These are phyloP conservation scores for Solanum medicagineum DNA, from an alignment of 257 asterid species.

Conservation along the genomic window DNA sequence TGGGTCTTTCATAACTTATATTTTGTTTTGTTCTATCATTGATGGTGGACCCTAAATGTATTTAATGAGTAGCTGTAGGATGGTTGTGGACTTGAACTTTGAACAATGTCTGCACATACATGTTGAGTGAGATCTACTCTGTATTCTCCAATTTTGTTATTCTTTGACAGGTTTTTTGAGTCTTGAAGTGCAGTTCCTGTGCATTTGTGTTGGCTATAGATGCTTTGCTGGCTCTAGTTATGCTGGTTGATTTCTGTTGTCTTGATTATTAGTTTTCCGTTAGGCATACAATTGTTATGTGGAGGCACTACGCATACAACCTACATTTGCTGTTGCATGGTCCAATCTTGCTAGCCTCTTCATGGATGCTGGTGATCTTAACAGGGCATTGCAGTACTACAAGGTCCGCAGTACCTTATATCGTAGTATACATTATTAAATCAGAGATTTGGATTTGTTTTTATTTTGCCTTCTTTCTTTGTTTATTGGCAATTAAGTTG, in stretches of 20 bases:
- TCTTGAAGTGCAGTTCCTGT: background rate
- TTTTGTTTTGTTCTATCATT: background rate
- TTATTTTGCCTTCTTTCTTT: background rate
- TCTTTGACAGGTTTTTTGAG: background rate
- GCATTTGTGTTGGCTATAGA: background rate
- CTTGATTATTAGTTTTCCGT: background rate
- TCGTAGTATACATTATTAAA: background rate
- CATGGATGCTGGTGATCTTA: slow-evolving; percentile 95
- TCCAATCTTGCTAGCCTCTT: slow-evolving; percentile 98
- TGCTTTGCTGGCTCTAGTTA: background rate
- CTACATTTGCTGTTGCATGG: slow-evolving; percentile 98
- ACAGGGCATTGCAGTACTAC: slow-evolving; percentile 91
- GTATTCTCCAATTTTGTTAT: background rate
- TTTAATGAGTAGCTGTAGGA: background rate
- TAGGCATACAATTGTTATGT: slow-evolving; percentile 90
- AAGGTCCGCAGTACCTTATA: slow-evolving; percentile 34
- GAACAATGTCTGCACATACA: background rate
- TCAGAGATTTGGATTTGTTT: background rate
- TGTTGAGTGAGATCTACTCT: background rate
- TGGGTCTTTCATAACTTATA: background rate
- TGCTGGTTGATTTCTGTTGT: background rate
- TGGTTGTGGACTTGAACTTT: background rate
- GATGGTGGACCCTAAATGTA: background rate
- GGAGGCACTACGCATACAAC: slow-evolving; percentile 90
- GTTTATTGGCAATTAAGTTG: background rate